Base-by-base conservation (phyloP, 2,329 filamentous ascomycete genomes). In the Alternaria longipes region DNA sequence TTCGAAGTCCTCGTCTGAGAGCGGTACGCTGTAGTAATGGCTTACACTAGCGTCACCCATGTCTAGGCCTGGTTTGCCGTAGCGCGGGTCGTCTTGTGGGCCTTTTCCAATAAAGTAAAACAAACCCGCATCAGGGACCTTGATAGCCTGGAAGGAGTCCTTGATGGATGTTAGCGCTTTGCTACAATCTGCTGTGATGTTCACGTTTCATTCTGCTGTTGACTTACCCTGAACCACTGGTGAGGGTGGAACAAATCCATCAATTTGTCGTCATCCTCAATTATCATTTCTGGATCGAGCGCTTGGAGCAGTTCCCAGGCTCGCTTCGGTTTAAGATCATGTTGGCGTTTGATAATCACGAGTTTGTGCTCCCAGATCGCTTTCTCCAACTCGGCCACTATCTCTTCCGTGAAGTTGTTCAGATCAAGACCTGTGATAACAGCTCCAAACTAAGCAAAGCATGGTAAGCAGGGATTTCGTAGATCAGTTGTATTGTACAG, bases 41-140 rank as follows among this genome's bases (percentile, higher is more conserved):
- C 32, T 38, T 9, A 28, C 34, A 6, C 4, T 46, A n/a, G n/a
- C 22, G 30, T 38, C 30, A 16, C 52, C 52, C 30, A 54, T 46
- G 22, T 54, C n/a, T 3, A 54, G 41, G 9, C 30, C 41, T 11
- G 41, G 30, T 11, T 46, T 38, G 16, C 52, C 52, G 9, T 54
- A 54, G 20, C 30, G 41, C 5, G 20, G 30, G 6, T 54, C 52
- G 16, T 46, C 11, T 40, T 54, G 52, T 4, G 41, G 30, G 22
- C 52, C 41, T 26, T 54, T 54, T 9, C 41, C 41, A 8, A 54
- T 54, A n/a, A 54, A 54, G 8, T 11, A n/a, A 54, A 54, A 34
- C 18, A 32, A 2, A 14, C 52, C 52, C n/a, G 41, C 52, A 36
- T 54, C 28, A 28, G 52, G 52, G 3, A 46, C 52, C 28, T 45